Conservation (phyloP, 169 alveolate species). For the Cryptosporidium tyzzeri region DNA sequence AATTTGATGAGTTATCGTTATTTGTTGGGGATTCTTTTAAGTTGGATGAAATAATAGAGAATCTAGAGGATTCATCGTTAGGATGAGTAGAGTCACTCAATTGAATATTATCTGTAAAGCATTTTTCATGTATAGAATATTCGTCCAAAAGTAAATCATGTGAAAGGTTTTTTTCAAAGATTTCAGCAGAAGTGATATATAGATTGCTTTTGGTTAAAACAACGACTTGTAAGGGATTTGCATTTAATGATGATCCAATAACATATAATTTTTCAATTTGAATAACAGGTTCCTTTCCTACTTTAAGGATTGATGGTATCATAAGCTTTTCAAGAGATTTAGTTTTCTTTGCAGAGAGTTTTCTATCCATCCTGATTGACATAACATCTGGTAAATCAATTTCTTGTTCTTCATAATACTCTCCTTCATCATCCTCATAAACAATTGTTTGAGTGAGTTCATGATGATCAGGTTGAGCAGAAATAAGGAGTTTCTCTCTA, state of each 20-base stretch:
- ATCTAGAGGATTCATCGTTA: not conserved
- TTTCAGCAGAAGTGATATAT: constrained; percentile 9
- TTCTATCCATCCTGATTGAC: constrained; percentile 59
- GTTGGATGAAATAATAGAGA: not conserved
- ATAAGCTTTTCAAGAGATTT: constrained; percentile 30
- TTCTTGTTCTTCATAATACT: constrained; percentile 50
- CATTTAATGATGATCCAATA: not conserved
- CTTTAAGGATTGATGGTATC: constrained; percentile 29
- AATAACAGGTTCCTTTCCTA: constrained; percentile 48
- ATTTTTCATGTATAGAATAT: constrained; percentile 22
- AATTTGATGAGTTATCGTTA: not conserved
- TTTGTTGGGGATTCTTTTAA: not conserved
- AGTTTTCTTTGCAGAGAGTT: constrained; percentile 3
- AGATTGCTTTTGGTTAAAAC: not conserved
- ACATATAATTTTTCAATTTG: constrained; percentile 33
- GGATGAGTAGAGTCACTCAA: not conserved
- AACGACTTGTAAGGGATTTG: not conserved
- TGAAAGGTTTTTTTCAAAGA: constrained; percentile 39
- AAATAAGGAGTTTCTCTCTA: constrained; percentile 51
- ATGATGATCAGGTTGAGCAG: constrained; percentile 35
- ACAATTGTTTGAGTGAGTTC: constrained; percentile 18
- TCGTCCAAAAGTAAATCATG: constrained; percentile 57
- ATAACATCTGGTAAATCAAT: constrained; percentile 57
- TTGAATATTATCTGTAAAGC: not conserved
- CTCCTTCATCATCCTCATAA: constrained; percentile 58